Evolutionary conservation across 2,329 filamentous ascomycete species (phyloP).

Genomic region (Nothophaeocryptopus gaeumannii): DNA sequence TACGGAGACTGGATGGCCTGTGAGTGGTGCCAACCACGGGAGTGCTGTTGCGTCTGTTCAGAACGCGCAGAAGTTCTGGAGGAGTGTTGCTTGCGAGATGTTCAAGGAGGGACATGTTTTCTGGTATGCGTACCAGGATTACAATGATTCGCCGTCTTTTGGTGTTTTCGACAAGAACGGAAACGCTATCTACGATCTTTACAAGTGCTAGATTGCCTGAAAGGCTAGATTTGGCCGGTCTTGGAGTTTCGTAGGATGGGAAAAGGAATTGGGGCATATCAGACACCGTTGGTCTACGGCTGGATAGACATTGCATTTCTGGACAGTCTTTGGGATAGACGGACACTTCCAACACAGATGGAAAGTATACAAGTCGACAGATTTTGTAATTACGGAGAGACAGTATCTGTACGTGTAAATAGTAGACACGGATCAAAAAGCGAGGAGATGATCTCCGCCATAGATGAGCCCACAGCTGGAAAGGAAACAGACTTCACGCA

Average conservation of each 20-base stretch:
- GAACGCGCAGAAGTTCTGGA: slow-evolving; percentile 65
- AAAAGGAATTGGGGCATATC: too few relatives aligned
- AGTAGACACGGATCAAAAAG: too few relatives aligned
- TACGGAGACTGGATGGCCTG: slow-evolving; percentile 64
- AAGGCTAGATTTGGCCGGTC: too few relatives aligned
- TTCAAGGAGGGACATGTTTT: slow-evolving; percentile 53
- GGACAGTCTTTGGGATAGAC: too few relatives aligned
- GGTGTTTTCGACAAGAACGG: slow-evolving; percentile 39
- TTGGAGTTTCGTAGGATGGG: slow-evolving; percentile 9
- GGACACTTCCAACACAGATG: too few relatives aligned
- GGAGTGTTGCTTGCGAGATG: slow-evolving; percentile 57
- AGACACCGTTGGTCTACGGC: neutral
- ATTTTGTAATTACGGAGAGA: too few relatives aligned
- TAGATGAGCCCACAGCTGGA: too few relatives aligned
- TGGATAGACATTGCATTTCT: too few relatives aligned
- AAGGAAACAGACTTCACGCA: too few relatives aligned
- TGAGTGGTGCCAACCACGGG: slow-evolving; percentile 53
- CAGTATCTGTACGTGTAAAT: too few relatives aligned
- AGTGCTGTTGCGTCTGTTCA: slow-evolving; percentile 53
- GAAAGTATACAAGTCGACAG: too few relatives aligned
- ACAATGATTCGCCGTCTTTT: slow-evolving; percentile 40
- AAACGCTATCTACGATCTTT: slow-evolving; percentile 33
- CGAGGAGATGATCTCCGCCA: too few relatives aligned
- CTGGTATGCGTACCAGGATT: slow-evolving; percentile 62
- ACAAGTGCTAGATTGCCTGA: slow-evolving; percentile 16